phyloP scores from a whole-genome alignment of 768 basidiomycete genomes.

The Lactarius akahatsu region DNA sequence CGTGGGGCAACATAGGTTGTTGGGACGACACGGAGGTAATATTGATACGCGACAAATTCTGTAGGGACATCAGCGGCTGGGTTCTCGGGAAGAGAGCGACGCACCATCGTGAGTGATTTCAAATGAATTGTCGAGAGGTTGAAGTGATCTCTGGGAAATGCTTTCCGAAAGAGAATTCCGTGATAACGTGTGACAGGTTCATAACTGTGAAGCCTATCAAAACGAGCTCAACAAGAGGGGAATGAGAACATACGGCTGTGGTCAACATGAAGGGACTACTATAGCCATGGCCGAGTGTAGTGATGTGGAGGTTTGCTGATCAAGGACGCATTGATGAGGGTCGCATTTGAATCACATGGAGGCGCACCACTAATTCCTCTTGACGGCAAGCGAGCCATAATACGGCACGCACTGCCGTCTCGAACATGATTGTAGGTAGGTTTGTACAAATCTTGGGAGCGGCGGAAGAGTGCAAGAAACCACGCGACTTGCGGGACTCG shows the following conservation, averaged over 20 bases:
- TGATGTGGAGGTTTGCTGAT: slow-evolving; percentile 87
- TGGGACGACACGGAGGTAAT: slow-evolving; percentile 93
- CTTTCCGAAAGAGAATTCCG: slow-evolving; percentile 95
- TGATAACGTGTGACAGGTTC: slow-evolving; percentile 96
- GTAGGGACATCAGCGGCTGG: slow-evolving; percentile 17
- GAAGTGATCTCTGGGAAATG: slow-evolving; percentile 91
- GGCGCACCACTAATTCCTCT: slow-evolving; percentile 82
- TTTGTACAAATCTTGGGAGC: slow-evolving; percentile 49
- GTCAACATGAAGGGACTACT: slow-evolving; percentile 83
- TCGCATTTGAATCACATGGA: not conserved
- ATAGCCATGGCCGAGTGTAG: slow-evolving; percentile 94
- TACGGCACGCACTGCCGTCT: slow-evolving; percentile 77
- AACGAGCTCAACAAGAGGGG: not conserved
- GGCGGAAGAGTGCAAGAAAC: slow-evolving; percentile 58
- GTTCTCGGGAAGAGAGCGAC: slow-evolving; percentile 34
- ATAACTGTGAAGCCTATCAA: slow-evolving; percentile 56
- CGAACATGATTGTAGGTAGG: slow-evolving; percentile 72
- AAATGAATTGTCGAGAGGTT: slow-evolving; percentile 90
- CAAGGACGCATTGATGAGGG: not conserved
- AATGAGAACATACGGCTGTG: slow-evolving; percentile 62
- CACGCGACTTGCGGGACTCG: slow-evolving; percentile 73
- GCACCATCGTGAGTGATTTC: slow-evolving; percentile 68
- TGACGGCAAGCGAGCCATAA: slow-evolving; percentile 83
- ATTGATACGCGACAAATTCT: slow-evolving; percentile 92
- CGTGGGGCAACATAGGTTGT: slow-evolving; percentile 87